Conservation (phyloP, 305 asterid genomes). For the Fraxinus sp. region DNA sequence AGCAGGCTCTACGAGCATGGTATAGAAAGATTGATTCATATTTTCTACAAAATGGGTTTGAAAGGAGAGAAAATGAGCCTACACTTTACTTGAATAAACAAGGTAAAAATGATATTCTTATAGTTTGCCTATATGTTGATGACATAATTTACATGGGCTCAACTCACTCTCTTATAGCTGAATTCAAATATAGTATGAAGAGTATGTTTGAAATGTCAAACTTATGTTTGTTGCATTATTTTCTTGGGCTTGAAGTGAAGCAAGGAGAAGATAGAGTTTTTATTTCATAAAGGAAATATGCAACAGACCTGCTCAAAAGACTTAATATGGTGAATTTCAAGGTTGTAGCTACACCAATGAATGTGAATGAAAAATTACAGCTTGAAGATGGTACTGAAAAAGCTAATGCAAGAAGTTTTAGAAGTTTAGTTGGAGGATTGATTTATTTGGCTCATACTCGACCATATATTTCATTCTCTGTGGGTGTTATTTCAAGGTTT, state of each 20-base stretch:
- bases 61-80: neutral
- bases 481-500: neutral
- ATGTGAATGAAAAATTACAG: constrained; percentile 7
- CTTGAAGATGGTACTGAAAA: neutral
- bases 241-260: constrained; percentile 1
- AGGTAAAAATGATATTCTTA: neutral
- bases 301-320: neutral
- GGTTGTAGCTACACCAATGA: neutral
- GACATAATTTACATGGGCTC: neutral
- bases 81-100: neutral
- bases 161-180: neutral
- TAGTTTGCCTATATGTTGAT: neutral
- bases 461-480: neutral
- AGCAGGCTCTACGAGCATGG: neutral
- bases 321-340: neutral
- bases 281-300: neutral
- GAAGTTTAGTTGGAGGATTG: constrained; percentile 14
- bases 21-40: neutral
- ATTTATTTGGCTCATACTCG: neutral
- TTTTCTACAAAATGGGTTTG: neutral
- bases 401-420: neutral
- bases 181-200: neutral
- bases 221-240: neutral
- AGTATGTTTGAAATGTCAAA: neutral
- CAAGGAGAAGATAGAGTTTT: neutral